Base-by-base conservation (phyloP, 495 filamentous ascomycete species). In the Penicillium silybi region DNA sequence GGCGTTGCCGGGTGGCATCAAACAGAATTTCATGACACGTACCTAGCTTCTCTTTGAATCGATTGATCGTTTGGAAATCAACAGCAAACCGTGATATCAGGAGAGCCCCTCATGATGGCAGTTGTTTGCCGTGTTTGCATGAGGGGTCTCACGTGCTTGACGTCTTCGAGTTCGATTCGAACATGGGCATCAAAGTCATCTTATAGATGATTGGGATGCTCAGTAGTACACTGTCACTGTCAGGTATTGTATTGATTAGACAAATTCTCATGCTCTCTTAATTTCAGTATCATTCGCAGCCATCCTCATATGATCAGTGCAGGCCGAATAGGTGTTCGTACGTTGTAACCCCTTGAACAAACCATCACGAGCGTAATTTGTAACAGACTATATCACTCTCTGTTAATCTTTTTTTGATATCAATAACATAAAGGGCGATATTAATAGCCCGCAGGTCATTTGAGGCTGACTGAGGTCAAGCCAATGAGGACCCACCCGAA, bases 41-140 rank as follows among this genome's bases (percentile, higher is more conserved):
- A 54, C 52, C 45, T 54, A 35, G 15, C 20, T 39, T 29, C 40
- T 27, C 34, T 10, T 45, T 20, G 18, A 39, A 17, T 22, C 16
- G 40, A 37, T 37, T 7, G n/a, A 26, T 23, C 40, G n/a, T 19
- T 23, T 44, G 17, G 29, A 32, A 32, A 13, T 32, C 34, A 3
- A 9, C 2, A 34, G 16, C 6, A 19, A 17, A 18, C 40, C 25
- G 26, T 20, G 48, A 44, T 34, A 44, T 29, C 48, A 27, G 35
- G 13, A 34, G 40, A 37, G 50, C 53, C 55, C 54, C 53, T 54
- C 58, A 49, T 62, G 59, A 49, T 58, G 48, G 46, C 48, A 35
- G n/a, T 17, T 57, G 60, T 63, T 63, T 63, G 60, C 47, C 39
- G 7, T 63, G 60, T 63, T 63, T 63, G 60, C 25, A 34, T 16